Percentiles rank a stretch among this genome's conserved stretches.
These are phyloP conservation scores for Entomortierella parvispora DNA, from an alignment of 192 early-diverging fungal genomes.

Conservation along the genomic window DNA sequence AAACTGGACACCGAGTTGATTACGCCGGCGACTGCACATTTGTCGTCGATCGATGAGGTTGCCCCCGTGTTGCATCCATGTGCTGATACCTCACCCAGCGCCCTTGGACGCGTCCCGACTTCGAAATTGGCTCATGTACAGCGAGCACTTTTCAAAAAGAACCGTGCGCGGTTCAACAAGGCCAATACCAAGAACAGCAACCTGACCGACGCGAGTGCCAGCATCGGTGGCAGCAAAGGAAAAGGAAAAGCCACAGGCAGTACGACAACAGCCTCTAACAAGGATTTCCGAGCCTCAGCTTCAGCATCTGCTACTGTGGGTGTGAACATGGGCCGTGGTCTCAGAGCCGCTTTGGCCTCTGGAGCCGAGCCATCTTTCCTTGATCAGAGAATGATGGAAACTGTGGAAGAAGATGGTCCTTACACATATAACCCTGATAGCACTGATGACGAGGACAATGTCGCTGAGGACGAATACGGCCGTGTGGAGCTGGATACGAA, in stretches of 20 bases:
- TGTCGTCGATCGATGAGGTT: neutral
- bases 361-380: neutral
- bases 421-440: neutral
- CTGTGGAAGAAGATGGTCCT: neutral
- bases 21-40: slow-evolving; percentile 34
- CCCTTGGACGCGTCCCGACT: too few species aligned
- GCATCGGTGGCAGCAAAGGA: slow-evolving; percentile 3
- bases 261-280: slow-evolving; percentile 20
- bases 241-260: slow-evolving; percentile 20
- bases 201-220: slow-evolving; percentile 3
- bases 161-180: too few species aligned
- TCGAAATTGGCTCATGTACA: too few species aligned
- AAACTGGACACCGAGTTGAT: slow-evolving; percentile 44
- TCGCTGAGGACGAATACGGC: slow-evolving; percentile 9
- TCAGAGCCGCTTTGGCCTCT: slow-evolving; percentile 5
- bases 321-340: slow-evolving; percentile 14
- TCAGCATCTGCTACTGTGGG: slow-evolving; percentile 27
- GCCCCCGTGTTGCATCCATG: neutral
- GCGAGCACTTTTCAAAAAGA: too few species aligned
- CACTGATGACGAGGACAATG: slow-evolving; percentile 9
- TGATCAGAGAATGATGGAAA: neutral
- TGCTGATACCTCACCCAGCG: slow-evolving; percentile 1
- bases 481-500: slow-evolving; percentile 46
- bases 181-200: too few species aligned
- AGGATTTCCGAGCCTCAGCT: slow-evolving; percentile 6